phyloP scores from a whole-genome alignment of 2,329 filamentous ascomycete genomes.

The Colletotrichum cuscutae region DNA sequence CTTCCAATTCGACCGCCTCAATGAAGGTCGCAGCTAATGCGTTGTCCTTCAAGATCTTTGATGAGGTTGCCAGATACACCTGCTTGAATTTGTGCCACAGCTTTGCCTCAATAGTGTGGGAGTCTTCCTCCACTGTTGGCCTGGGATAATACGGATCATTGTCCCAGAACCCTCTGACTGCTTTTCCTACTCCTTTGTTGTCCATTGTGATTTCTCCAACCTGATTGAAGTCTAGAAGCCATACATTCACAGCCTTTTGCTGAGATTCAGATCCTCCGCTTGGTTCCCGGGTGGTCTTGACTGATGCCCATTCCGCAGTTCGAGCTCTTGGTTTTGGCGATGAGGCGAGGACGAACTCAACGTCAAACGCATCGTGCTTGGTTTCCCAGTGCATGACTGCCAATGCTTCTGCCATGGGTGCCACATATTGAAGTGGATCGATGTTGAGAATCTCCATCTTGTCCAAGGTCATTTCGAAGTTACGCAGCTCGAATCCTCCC shows the following conservation, averaged over 20 bases:
- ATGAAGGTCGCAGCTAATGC: neutral
- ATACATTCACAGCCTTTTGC: neutral
- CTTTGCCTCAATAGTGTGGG: neutral
- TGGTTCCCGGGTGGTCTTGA: neutral
- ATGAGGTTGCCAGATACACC: neutral
- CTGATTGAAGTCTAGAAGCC: neutral
- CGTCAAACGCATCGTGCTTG: slow-evolving; percentile 41
- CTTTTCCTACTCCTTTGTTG: neutral
- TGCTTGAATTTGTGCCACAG: neutral
- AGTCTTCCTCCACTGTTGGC: neutral
- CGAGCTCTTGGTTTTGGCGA: slow-evolving; percentile 1
- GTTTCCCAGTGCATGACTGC: slow-evolving; percentile 47
- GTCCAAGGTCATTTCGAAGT: slow-evolving; percentile 45
- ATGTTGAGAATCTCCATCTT: slow-evolving; percentile 41
- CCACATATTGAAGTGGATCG: slow-evolving; percentile 35
- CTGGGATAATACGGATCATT: neutral
- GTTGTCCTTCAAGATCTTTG: neutral
- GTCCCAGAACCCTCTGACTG: neutral
- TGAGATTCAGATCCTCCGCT: too few species aligned
- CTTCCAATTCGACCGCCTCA: neutral
- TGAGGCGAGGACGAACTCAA: slow-evolving; percentile 46
- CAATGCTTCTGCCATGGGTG: slow-evolving; percentile 40
- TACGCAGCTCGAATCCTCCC: slow-evolving; percentile 41
- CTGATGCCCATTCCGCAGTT: neutral
- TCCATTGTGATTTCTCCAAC: neutral